These are phyloP conservation scores for Aureobasidium namibiae DNA, from an alignment of 2,329 filamentous ascomycete genomes.

Conservation along the genomic window DNA sequence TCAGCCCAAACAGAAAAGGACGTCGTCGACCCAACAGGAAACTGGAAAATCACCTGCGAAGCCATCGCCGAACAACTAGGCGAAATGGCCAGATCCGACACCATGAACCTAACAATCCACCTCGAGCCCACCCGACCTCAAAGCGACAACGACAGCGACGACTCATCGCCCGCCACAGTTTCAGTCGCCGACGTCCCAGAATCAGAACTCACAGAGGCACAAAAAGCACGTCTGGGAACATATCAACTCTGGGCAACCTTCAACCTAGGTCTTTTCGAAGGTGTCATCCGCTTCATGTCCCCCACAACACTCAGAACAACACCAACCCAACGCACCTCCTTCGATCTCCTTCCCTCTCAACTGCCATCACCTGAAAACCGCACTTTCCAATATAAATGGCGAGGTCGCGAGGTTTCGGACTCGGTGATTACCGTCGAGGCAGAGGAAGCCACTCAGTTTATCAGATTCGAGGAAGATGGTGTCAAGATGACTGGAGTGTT, in stretches of 20 bases:
- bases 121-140: neutral
- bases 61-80: neutral
- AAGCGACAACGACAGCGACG: conserved; percentile 5
- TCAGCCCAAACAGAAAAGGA: neutral
- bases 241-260: conserved; percentile 9
- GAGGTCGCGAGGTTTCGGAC: neutral
- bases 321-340: neutral
- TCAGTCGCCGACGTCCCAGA: neutral
- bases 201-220: neutral
- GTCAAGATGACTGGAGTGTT: neutral
- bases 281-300: conserved; percentile 7
- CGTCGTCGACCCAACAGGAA: neutral
- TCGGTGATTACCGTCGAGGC: neutral
- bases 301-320: neutral
- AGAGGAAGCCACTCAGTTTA: neutral
- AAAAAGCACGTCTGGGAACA: neutral
- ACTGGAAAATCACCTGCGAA: neutral
- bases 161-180: neutral
- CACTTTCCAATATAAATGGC: conserved; percentile 11
- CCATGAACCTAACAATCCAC: neutral
- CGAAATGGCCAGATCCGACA: neutral
- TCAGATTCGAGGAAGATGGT: conserved; percentile 1
- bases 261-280: neutral
- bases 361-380: neutral
- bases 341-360: neutral